Percentiles rank a stretch among this genome's conserved stretches.
These are phyloP conservation scores for Dendrobium catenatum DNA, from an alignment of 106 monocot genomes.

Conservation along the genomic window DNA sequence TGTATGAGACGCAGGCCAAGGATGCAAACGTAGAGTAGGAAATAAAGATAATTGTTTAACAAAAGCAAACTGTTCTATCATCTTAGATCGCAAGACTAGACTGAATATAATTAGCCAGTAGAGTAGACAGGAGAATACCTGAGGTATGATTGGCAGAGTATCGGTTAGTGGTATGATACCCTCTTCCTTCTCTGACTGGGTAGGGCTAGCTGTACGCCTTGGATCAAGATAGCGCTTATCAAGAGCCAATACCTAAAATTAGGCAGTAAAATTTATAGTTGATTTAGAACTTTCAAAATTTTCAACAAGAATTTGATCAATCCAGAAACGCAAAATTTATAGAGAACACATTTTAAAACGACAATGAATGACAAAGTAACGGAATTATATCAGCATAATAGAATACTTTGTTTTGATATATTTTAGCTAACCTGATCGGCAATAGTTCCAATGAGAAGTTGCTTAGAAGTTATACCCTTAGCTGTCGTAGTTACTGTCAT, in stretches of 20 bases:
- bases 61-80: not conserved
- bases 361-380: not conserved
- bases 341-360: not conserved
- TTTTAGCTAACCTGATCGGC: conserved; percentile 62
- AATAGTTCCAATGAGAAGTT: conserved; percentile 88
- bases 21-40: not conserved
- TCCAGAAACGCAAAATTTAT: not conserved
- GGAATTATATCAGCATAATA: not conserved
- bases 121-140: conserved; percentile 34
- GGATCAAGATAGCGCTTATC: conserved; percentile 97
- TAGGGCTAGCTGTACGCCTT: conserved; percentile 69
- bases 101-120: not conserved
- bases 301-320: not conserved
- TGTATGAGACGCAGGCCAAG: not conserved
- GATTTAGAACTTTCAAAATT: not conserved
- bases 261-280: not conserved
- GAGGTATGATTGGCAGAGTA: conserved; percentile 85
- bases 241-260: conserved; percentile 70
- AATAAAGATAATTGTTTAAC: not conserved
- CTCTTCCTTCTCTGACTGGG: conserved; percentile 86
- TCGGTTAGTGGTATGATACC: conserved; percentile 93
- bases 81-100: not conserved
- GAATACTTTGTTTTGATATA: not conserved
- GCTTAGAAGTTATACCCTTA: conserved; percentile 97
- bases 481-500: conserved; percentile 80